Evolutionary conservation across 495 filamentous ascomycete species (phyloP), one percentile per base, ranked within the genome.

Genomic region (Xylaria intraflava): DNA sequence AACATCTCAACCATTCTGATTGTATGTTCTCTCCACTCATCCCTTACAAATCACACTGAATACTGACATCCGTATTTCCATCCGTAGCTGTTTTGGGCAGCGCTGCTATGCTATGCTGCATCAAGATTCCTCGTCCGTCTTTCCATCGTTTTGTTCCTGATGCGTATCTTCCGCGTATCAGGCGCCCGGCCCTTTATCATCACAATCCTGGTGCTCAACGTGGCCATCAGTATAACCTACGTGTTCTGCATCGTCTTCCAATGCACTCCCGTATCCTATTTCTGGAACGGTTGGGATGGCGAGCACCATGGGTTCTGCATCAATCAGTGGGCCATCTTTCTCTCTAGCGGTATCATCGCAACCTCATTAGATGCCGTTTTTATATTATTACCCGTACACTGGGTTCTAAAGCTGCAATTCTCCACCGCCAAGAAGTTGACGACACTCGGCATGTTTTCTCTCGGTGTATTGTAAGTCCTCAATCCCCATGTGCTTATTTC

Each of bases 391-490:
- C 64, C 75, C 0, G 67, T 70, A 8, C 46, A 74, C 30, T 72
- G 71, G 22, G 71, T 78, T 64, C 71, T 76, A 62, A 22, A 58
- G 16, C 53, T 81, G 36, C 63, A 68, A 24, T 60, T 68, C 4
- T 62, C 69, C 1, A 66, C 58, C 56, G 65, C 72, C 42, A 73
- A 79, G 46, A 79, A 76, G 55, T 61, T 73, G 24, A 71, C 76
- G 9, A 61, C 80, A 14, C 40, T 65, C 1, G 45, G 41, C 43
- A 59, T 79, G 26, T 80, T 79, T 47, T 68, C 72, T 1, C 60
- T 80, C 1, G 77, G 76, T 14, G 60, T 67, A 20, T 76, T 80
- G 72, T 59, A 61, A 64, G 56, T 57, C 55, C 58, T 30, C 56
- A 62, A n/a, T 64, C 61, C 29, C 56, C 64, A n/a, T n/a, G n/a